Conservation (phyloP, 2,329 filamentous ascomycete species). For the Xylariales sp. region DNA sequence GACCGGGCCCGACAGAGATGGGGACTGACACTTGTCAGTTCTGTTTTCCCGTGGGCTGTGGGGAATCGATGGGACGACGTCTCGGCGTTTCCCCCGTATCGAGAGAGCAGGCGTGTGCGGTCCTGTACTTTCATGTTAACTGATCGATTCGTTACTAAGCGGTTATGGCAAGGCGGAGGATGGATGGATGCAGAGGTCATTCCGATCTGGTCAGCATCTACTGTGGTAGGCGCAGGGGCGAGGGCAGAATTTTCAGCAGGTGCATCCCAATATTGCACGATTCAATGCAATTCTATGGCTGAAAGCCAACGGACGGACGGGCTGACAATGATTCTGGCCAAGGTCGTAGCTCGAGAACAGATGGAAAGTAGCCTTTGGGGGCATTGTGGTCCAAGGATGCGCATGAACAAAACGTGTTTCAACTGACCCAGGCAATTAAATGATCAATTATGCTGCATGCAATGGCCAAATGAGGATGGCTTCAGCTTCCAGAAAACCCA, state of each 20-base stretch:
- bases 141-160: slow-evolving; percentile 12
- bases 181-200: slow-evolving; percentile 12
- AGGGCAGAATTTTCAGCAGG: slow-evolving; percentile 12
- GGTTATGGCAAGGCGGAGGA: slow-evolving; percentile 10
- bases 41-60: neutral
- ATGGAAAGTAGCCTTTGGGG: no score
- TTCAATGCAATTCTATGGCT: slow-evolving; percentile 30
- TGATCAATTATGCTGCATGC: slow-evolving; percentile 38
- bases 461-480: slow-evolving; percentile 15
- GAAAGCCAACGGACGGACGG: neutral
- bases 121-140: slow-evolving; percentile 12
- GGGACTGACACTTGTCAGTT: neutral
- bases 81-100: neutral
- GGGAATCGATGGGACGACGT: neutral
- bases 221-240: neutral
- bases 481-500: slow-evolving; percentile 31
- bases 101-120: neutral
- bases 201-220: slow-evolving; percentile 11
- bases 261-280: slow-evolving; percentile 32
- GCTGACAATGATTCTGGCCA: no score
- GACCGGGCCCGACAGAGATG: no score
- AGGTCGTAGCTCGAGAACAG: no score
- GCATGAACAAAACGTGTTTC: slow-evolving; percentile 44
- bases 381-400: slow-evolving; percentile 24
- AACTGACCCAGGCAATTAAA: slow-evolving; percentile 44